Conservation (phyloP, 1,284 basidiomycete species). For the Ceratobasidium papillatum region DNA sequence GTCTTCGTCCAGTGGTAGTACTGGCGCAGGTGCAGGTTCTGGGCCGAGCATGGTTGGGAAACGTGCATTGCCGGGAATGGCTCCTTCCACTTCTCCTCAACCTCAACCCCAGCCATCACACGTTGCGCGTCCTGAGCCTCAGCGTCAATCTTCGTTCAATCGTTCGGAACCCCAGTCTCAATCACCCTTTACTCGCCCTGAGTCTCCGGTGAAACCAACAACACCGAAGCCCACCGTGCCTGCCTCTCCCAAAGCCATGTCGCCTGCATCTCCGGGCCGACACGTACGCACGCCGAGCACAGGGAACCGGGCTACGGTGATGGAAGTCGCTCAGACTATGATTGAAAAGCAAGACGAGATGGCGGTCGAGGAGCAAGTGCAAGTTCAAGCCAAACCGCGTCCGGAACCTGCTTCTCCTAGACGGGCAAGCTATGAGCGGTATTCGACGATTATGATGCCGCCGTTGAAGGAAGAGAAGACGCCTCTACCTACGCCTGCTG, state of each 20-base stretch:
- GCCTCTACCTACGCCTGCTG: slow-evolving; percentile 62
- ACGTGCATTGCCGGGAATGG: slow-evolving; percentile 56
- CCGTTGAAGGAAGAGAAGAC: slow-evolving; percentile 72
- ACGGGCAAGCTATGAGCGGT: slow-evolving; percentile 71
- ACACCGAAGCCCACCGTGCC: slow-evolving; percentile 20
- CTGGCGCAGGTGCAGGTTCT: not conserved
- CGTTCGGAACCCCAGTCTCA: not conserved
- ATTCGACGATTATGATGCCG: slow-evolving; percentile 67
- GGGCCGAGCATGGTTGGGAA: slow-evolving; percentile 45
- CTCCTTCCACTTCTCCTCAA: slow-evolving; percentile 38
- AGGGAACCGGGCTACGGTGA: slow-evolving; percentile 72
- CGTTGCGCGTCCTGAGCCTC: not conserved
- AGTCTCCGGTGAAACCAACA: slow-evolving; percentile 20
- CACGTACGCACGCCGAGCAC: slow-evolving; percentile 70
- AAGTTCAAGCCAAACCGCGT: not conserved
- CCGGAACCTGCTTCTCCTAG: slow-evolving; percentile 48
- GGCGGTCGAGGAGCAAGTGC: not conserved
- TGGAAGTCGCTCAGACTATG: slow-evolving; percentile 77
- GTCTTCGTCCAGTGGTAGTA: not conserved
- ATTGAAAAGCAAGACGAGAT: slow-evolving; percentile 50
- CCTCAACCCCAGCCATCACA: slow-evolving; percentile 44
- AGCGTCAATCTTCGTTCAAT: not conserved
- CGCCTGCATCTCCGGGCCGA: slow-evolving; percentile 46
- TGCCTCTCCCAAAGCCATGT: not conserved
- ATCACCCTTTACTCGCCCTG: slow-evolving; percentile 12